phyloP scores from a whole-genome alignment of 371 early-diverging fungal species.

The Lichtheimia hyalospora region DNA sequence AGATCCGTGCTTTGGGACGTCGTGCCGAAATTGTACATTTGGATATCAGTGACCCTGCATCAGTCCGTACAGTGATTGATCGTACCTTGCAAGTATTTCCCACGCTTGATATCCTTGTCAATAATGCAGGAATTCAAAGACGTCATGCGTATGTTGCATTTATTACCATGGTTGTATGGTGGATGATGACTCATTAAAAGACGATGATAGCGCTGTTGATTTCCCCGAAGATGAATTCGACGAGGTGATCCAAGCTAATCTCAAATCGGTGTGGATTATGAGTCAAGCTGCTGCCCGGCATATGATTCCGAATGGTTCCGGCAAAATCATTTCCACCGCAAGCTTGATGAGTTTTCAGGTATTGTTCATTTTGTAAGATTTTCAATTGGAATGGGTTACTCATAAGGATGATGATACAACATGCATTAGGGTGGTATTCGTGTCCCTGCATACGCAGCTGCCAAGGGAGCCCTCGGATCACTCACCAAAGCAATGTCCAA shows the following conservation, averaged over 20 bases:
- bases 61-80: constrained; percentile 16
- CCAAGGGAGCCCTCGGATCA: constrained; percentile 60
- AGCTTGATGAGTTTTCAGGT: constrained; percentile 30
- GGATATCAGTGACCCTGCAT: constrained; percentile 19
- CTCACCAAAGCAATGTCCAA: constrained; percentile 65
- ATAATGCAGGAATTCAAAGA: constrained; percentile 35
- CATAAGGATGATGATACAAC: neutral
- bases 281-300: constrained; percentile 29
- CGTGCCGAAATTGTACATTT: constrained; percentile 25
- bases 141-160: constrained; percentile 18
- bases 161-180: neutral
- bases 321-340: constrained; percentile 34
- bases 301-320: constrained; percentile 19
- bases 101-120: constrained; percentile 31
- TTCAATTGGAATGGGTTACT: too few relatives aligned
- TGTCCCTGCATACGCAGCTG: constrained; percentile 51
- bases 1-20: constrained; percentile 23
- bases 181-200: too few relatives aligned
- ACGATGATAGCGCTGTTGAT: constrained; percentile 18
- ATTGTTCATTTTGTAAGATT: neutral
- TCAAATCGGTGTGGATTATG: constrained; percentile 31
- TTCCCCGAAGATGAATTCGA: constrained; percentile 37
- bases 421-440: constrained; percentile 29
- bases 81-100: constrained; percentile 19
- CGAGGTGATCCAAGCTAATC: constrained; percentile 29